Evolutionary conservation across 2,329 filamentous ascomycete species (phyloP).

Genomic region (Leptosphaerulina australis): DNA sequence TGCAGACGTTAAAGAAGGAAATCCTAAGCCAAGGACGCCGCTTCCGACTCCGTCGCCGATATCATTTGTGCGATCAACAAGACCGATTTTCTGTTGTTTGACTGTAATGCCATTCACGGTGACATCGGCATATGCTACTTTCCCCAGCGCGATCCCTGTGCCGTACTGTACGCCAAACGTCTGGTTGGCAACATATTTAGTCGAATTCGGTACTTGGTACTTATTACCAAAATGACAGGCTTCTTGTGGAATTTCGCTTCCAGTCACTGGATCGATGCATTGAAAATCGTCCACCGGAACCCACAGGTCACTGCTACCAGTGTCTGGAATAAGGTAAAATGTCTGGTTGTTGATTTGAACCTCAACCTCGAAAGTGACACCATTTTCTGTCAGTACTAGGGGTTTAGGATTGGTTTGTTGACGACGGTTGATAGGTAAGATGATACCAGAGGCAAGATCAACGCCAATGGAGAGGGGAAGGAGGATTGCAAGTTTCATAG

Average conservation of each 20-base stretch:
- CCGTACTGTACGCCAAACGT: constrained; percentile 9
- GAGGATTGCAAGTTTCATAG: no score
- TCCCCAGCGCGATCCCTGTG: background rate
- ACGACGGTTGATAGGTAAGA: no score
- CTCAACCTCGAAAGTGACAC: background rate
- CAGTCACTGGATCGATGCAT: background rate
- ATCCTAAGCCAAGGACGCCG: constrained; percentile 3
- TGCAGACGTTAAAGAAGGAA: constrained; percentile 5
- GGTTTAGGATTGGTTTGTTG: no score
- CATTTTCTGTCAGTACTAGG: no score
- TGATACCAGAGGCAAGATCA: no score
- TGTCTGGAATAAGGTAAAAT: constrained; percentile 4
- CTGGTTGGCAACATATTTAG: constrained; percentile 4
- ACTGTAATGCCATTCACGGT: constrained; percentile 2
- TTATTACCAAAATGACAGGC: background rate
- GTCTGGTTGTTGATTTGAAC: constrained; percentile 5
- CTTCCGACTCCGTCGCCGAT: constrained; percentile 1
- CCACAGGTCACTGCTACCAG: constrained; percentile 8
- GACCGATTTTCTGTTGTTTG: background rate
- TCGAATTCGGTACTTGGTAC: constrained; percentile 5
- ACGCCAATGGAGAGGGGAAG: no score
- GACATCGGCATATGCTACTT: constrained; percentile 5
- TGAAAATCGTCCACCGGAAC: background rate
- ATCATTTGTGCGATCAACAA: constrained; percentile 7
- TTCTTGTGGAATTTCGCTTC: background rate